A percentile compares a stretch with the other conserved stretches of the same genome.
These are phyloP conservation scores for Lagenidium giganteum DNA, from an alignment of 352 stramenopile genomes.

Conservation along the genomic window DNA sequence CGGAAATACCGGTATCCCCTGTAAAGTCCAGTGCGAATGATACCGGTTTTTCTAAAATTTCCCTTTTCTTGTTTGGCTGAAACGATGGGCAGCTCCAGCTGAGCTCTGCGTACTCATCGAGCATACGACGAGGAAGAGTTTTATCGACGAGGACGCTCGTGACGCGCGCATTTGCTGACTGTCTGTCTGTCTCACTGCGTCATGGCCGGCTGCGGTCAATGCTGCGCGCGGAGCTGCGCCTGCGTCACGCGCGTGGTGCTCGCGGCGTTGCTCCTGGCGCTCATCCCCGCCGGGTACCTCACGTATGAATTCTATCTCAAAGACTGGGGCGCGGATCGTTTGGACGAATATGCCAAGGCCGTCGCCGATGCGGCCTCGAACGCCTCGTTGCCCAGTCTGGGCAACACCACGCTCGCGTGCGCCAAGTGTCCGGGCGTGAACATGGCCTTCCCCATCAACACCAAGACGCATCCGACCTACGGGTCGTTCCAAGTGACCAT, in stretches of 20 bases:
- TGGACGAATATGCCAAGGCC: conserved; percentile 12
- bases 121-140: no score
- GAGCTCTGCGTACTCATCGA: no score
- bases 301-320: conserved; percentile 41
- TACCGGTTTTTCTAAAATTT: no score
- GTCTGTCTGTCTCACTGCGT: no score
- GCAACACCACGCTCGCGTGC: conserved; percentile 23
- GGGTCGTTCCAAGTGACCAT: conserved; percentile 28
- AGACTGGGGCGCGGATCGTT: conserved; percentile 31
- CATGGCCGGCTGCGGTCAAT: conserved; percentile 6
- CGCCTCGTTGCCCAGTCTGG: conserved; percentile 6
- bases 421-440: conserved; percentile 39
- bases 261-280: conserved; percentile 22
- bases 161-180: no score
- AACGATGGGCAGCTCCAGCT: no score
- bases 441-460: conserved; percentile 30
- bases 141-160: no score
- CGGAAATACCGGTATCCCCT: no score
- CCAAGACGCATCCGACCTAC: conserved; percentile 23
- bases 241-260: conserved; percentile 23
- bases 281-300: conserved; percentile 31
- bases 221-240: conserved; percentile 18
- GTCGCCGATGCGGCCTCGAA: conserved; percentile 2
- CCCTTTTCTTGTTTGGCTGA: no score
- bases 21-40: no score